These are phyloP conservation scores for Termitomyces sp. DNA, from an alignment of 768 basidiomycete species.

Conservation along the genomic window DNA sequence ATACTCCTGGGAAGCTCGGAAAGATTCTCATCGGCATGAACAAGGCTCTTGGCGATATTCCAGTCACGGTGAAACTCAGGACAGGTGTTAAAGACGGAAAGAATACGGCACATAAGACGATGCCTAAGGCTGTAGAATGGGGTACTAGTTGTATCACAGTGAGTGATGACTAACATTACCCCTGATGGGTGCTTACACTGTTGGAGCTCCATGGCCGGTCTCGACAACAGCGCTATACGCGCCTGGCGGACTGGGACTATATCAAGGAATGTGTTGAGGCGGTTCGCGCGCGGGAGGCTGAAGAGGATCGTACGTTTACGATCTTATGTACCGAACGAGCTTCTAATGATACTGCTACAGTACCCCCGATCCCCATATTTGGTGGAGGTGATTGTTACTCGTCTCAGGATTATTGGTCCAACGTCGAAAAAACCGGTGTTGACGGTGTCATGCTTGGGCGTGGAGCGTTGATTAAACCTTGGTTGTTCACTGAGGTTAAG, in stretches of 20 bases:
- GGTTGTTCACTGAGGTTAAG: conserved; percentile 95
- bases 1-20: conserved; percentile 76
- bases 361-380: conserved; percentile 88
- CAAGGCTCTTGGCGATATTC: conserved; percentile 83
- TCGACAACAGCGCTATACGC: conserved; percentile 91
- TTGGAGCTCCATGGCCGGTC: conserved; percentile 91
- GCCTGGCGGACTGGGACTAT: conserved; percentile 93
- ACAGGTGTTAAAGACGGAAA: conserved; percentile 89
- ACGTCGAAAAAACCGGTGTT: conserved; percentile 76
- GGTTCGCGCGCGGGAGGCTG: conserved; percentile 66
- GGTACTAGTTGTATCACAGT: conserved; percentile 43
- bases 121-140: conserved; percentile 71
- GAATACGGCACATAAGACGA: conserved; percentile 87
- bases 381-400: conserved; percentile 97
- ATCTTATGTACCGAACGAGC: not conserved
- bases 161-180: conserved; percentile 11
- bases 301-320: conserved; percentile 61
- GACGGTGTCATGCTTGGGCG: conserved; percentile 96
- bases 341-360: conserved; percentile 31
- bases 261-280: conserved; percentile 84
- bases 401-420: conserved; percentile 75
- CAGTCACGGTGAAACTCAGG: conserved; percentile 87
- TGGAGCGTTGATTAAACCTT: conserved; percentile 94
- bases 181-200: not conserved
- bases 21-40: conserved; percentile 92